Evolutionary conservation across 768 basidiomycete species (phyloP).

Genomic region (Lyophyllum semitale): DNA sequence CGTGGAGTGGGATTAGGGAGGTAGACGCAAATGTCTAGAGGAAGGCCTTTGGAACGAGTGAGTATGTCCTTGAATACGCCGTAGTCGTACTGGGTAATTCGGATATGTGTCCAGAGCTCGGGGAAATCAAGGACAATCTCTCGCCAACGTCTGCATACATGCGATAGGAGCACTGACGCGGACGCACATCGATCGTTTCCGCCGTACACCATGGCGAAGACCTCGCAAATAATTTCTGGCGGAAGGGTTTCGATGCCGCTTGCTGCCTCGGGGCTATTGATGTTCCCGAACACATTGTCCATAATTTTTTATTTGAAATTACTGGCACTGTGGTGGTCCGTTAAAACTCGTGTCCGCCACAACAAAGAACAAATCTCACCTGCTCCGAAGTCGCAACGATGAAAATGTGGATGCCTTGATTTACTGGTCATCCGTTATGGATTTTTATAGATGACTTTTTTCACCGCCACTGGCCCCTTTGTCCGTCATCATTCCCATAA

Average conservation of each 20-base stretch:
- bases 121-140: conserved; percentile 3
- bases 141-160: conserved; percentile 17
- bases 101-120: conserved; percentile 15
- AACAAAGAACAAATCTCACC: not conserved
- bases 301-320: not conserved
- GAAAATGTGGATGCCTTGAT: too few relatives aligned
- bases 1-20: not conserved
- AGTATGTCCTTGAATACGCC: not conserved
- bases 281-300: not conserved
- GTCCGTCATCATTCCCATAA: not conserved
- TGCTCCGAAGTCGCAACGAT: not conserved
- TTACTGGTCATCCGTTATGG: not conserved
- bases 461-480: not conserved
- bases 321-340: not conserved
- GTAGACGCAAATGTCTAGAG: not conserved
- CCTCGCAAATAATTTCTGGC: not conserved
- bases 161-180: conserved; percentile 14
- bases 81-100: not conserved
- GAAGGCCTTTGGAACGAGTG: not conserved
- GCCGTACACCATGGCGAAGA: not conserved
- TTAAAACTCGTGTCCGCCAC: not conserved
- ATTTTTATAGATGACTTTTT: not conserved
- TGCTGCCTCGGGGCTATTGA: not conserved
- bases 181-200: not conserved
- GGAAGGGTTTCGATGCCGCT: not conserved